Evolutionary conservation across 2,329 filamentous ascomycete species (phyloP).

Genomic region (Albifimbria verrucaria): DNA sequence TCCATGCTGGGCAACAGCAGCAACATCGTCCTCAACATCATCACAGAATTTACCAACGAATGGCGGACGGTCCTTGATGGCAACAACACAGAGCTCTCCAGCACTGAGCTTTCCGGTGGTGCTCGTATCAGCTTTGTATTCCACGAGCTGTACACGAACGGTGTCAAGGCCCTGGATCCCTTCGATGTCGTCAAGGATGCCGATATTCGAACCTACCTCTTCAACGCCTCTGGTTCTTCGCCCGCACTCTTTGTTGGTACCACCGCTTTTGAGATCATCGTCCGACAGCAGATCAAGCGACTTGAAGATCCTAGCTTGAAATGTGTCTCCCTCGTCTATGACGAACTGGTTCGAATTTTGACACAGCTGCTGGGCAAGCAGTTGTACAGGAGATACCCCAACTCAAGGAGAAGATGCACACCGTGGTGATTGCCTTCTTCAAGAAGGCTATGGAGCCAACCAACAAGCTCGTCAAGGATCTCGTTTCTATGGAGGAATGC

Average conservation of each 20-base stretch:
- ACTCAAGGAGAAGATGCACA: conserved; percentile 95
- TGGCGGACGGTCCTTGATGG: conserved; percentile 95
- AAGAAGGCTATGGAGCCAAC: conserved; percentile 98
- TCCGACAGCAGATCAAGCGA: conserved; percentile 97
- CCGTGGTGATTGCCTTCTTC: conserved; percentile 89
- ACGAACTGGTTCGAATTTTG: conserved; percentile 94
- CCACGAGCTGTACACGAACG: conserved; percentile 96
- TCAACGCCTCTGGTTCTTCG: conserved; percentile 98
- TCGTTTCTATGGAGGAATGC: conserved; percentile 92
- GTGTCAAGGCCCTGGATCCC: conserved; percentile 94
- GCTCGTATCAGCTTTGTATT: conserved; percentile 99
- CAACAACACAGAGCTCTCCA: conserved; percentile 94
- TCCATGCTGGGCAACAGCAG: conserved; percentile 94
- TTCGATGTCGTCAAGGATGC: conserved; percentile 97
- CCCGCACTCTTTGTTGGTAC: conserved; percentile 96
- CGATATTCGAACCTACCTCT: conserved; percentile 93
- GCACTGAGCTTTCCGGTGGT: conserved; percentile 89
- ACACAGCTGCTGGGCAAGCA: conserved; percentile 84
- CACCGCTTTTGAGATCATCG: conserved; percentile 96
- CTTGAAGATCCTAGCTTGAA: conserved; percentile 95
- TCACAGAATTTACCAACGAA: conserved; percentile 97
- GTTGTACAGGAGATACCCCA: conserved; percentile 88
- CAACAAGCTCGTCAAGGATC: conserved; percentile 91
- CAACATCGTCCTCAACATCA: conserved; percentile 97
- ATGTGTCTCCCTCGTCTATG: conserved; percentile 95